phyloP scores from a whole-genome alignment of 208 protist genomes.

The Acanthamoeba lenticulata region DNA sequence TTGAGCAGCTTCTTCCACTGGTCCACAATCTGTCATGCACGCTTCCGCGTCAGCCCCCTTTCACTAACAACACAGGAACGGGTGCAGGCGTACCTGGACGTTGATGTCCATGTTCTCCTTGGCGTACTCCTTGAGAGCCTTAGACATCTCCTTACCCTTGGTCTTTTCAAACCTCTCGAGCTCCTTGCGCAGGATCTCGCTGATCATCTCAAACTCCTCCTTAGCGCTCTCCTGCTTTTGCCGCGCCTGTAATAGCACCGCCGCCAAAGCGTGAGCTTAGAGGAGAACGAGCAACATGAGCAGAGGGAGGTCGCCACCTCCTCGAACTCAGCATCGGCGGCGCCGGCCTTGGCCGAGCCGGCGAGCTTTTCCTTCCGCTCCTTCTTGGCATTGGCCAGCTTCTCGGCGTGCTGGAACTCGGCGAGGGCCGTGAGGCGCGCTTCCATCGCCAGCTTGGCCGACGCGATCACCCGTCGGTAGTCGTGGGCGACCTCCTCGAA shows the following conservation, averaged over 20 bases:
- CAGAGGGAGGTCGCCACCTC: neutral
- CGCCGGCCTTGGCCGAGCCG: constrained; percentile 23
- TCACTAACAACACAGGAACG: neutral
- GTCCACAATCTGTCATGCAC: constrained; percentile 47
- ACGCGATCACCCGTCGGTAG: neutral
- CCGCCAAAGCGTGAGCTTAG: neutral
- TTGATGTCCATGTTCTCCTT: constrained; percentile 65
- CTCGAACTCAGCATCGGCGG: constrained; percentile 13
- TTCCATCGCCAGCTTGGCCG: constrained; percentile 27
- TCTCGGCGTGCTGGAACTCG: constrained; percentile 60
- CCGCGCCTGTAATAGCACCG: too few relatives aligned
- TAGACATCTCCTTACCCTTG: constrained; percentile 52
- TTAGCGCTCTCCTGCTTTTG: constrained; percentile 51
- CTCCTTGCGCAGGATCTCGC: constrained; percentile 49
- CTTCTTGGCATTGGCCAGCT: constrained; percentile 24
- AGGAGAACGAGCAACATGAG: neutral
- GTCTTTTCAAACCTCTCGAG: constrained; percentile 64
- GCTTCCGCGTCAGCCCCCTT: too few relatives aligned
- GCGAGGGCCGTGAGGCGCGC: neutral
- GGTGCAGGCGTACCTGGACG: neutral
- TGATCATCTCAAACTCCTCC: constrained; percentile 67
- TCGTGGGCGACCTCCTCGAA: constrained; percentile 64
- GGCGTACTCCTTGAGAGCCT: constrained; percentile 15
- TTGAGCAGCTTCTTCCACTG: constrained; percentile 67
- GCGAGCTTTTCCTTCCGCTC: constrained; percentile 45